phyloP scores from a whole-genome alignment of 2,329 filamentous ascomycete genomes.

The Penicillium glabrum region DNA sequence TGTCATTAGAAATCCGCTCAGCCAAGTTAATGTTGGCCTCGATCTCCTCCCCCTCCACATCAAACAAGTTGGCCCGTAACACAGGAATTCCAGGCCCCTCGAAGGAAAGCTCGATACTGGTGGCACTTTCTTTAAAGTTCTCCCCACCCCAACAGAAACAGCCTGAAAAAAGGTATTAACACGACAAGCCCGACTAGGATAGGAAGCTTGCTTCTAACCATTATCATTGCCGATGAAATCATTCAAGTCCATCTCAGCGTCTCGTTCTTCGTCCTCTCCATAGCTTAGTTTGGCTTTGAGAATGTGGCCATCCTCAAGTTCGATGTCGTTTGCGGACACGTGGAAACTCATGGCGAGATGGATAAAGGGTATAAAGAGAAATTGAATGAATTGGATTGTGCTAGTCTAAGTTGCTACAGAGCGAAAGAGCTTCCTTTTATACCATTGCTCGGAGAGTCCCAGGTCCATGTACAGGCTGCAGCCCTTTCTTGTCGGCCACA shows the following conservation, averaged over 20 bases:
- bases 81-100: constrained; percentile 55
- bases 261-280: constrained; percentile 44
- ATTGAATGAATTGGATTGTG: not conserved
- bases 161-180: constrained; percentile 19
- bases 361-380: not conserved
- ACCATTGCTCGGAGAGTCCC: not conserved
- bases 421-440: constrained; percentile 7
- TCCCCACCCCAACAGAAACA: constrained; percentile 48
- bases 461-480: not conserved
- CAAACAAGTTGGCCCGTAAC: constrained; percentile 52
- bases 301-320: constrained; percentile 52
- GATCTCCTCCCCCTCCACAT: constrained; percentile 44
- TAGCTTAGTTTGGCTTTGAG: constrained; percentile 47
- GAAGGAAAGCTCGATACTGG: constrained; percentile 49
- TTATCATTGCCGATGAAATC: constrained; percentile 53
- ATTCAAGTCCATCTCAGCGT: constrained; percentile 53
- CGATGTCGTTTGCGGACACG: constrained; percentile 46
- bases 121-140: constrained; percentile 49
- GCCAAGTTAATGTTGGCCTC: constrained; percentile 55
- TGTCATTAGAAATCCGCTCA: constrained; percentile 55
- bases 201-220: constrained; percentile 33
- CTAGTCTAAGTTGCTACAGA: not conserved
- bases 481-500: constrained; percentile 16
- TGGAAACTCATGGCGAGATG: constrained; percentile 52
- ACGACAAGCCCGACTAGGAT: no score